Evolutionary conservation across 192 early-diverging fungal genomes (phyloP).

Genomic region (Phycomyces nitens): DNA sequence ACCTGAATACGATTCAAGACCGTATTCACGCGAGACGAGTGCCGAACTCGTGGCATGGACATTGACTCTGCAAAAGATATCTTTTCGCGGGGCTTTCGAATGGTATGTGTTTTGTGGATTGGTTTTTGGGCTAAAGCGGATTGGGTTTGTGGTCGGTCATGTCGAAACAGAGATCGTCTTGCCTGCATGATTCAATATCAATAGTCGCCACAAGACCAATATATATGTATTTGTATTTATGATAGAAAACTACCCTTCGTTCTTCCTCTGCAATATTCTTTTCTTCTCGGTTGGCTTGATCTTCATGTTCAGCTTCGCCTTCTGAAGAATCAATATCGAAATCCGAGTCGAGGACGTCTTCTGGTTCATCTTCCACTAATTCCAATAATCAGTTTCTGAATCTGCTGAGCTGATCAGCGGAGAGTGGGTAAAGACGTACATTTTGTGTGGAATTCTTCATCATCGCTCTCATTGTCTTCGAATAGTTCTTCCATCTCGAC

Average conservation of each 20-base stretch:
- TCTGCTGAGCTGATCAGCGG: too few relatives aligned
- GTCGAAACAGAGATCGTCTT: conserved; percentile 10
- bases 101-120: background rate
- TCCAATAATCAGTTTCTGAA: too few relatives aligned
- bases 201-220: background rate
- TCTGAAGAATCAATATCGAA: conserved; percentile 47
- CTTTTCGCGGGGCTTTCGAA: conserved; percentile 1
- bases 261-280: conserved; percentile 33
- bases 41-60: conserved; percentile 25
- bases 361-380: conserved; percentile 17
- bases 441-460: conserved; percentile 47
- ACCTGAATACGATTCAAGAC: conserved; percentile 46
- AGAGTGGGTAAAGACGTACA: conserved; percentile 9
- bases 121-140: background rate
- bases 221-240: too few relatives aligned
- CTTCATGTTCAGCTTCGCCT: conserved; percentile 43
- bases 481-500: conserved; percentile 55
- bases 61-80: conserved; percentile 16
- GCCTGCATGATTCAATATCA: conserved; percentile 2
- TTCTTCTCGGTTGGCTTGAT: conserved; percentile 31
- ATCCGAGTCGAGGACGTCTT: conserved; percentile 55
- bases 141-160: conserved; percentile 6
- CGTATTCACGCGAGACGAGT: conserved; percentile 49
- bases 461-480: conserved; percentile 41
- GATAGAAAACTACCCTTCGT: conserved; percentile 34